These are phyloP conservation scores for Zymoseptoria pseudotritici DNA, from an alignment of 2,329 filamentous ascomycete species.

Conservation along the genomic window DNA sequence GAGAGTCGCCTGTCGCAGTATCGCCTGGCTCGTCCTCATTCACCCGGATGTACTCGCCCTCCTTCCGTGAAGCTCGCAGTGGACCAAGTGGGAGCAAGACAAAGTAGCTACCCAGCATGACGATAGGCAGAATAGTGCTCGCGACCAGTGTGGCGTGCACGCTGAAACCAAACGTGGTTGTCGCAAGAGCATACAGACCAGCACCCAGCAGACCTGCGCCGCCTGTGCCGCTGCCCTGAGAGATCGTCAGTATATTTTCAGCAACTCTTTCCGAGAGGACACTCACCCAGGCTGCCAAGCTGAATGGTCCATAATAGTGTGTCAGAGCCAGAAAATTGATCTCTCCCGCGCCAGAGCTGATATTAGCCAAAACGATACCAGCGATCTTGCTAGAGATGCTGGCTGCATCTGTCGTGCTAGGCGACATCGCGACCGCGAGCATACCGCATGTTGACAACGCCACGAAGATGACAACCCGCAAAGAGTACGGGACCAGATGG, in stretches of 20 bases:
- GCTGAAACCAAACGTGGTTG: conserved; percentile 67
- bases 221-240: conserved; percentile 39
- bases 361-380: conserved; percentile 75
- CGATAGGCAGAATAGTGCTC: conserved; percentile 67
- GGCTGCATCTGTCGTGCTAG: conserved; percentile 35
- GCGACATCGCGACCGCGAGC: conserved; percentile 78
- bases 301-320: conserved; percentile 84
- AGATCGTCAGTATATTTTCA: neutral
- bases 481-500: conserved; percentile 70
- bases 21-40: conserved; percentile 37
- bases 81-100: conserved; percentile 63
- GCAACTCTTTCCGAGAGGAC: too few relatives aligned
- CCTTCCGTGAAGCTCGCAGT: conserved; percentile 44
- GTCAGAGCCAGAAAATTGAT: conserved; percentile 85
- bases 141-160: conserved; percentile 68
- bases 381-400: conserved; percentile 67
- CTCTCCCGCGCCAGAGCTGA: conserved; percentile 82
- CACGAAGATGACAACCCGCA: conserved; percentile 69
- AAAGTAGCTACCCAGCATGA: conserved; percentile 88
- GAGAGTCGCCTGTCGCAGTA: conserved; percentile 22
- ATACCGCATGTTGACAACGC: conserved; percentile 73
- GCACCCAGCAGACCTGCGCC: conserved; percentile 82
- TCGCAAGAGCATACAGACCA: conserved; percentile 72
- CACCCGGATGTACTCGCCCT: conserved; percentile 49
- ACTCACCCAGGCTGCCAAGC: conserved; percentile 72